Evolutionary conservation across 139 green algal species (phyloP).

Genomic region (Picochlorum sp.): DNA sequence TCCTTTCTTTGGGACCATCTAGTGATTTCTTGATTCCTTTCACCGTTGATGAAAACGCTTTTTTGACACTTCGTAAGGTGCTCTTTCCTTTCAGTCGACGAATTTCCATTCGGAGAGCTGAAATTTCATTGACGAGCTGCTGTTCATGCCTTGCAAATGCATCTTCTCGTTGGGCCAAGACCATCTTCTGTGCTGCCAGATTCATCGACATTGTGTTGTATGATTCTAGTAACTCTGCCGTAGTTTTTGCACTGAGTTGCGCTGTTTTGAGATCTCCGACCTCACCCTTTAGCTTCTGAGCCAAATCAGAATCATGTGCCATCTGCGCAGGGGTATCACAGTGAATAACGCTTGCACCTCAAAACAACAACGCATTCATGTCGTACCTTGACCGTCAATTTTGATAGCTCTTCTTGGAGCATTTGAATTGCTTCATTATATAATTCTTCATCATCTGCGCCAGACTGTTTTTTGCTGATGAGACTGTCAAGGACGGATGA

Average conservation of each 20-base stretch:
- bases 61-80: not conserved
- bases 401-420: slow-evolving; percentile 22
- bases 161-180: slow-evolving; percentile 10
- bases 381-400: slow-evolving; percentile 13
- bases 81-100: not conserved
- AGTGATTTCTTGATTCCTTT: slow-evolving; percentile 4
- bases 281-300: slow-evolving; percentile 20
- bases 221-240: slow-evolving; percentile 18
- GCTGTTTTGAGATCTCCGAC: slow-evolving; percentile 26
- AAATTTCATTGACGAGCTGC: slow-evolving; percentile 9
- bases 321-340: not conserved
- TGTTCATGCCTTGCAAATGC: slow-evolving; percentile 11
- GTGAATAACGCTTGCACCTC: too few species aligned
- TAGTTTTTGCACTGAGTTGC: slow-evolving; percentile 19
- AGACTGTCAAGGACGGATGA: slow-evolving; percentile 14
- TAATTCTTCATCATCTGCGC: slow-evolving; percentile 9
- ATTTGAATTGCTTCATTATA: slow-evolving; percentile 21
- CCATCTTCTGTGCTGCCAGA: slow-evolving; percentile 21
- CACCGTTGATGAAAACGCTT: not conserved
- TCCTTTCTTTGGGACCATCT: slow-evolving; percentile 4
- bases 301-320: slow-evolving; percentile 5
- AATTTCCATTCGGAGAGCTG: not conserved
- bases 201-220: slow-evolving; percentile 26
- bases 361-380: too few species aligned
- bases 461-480: not conserved